Percentiles rank a stretch among this genome's conserved stretches.
phyloP scores from a whole-genome alignment of 148 eudicot species.

The Rhododendron molle region DNA sequence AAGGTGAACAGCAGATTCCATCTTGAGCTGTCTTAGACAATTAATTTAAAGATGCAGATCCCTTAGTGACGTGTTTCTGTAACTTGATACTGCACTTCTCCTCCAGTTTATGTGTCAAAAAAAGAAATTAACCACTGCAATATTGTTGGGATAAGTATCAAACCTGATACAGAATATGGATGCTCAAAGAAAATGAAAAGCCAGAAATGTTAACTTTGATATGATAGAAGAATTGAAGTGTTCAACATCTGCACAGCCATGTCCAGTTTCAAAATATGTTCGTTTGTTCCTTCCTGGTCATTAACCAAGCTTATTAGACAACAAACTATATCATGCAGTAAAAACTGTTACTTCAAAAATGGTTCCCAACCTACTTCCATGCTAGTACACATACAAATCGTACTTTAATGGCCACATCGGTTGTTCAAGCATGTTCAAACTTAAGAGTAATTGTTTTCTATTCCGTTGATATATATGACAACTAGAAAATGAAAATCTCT shows the following conservation, averaged over 20 bases:
- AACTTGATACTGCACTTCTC: background rate
- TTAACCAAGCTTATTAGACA: background rate
- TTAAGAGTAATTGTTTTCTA: background rate
- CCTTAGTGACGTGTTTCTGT: background rate
- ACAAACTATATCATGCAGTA: background rate
- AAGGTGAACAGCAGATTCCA: background rate
- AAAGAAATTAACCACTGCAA: background rate
- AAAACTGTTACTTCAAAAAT: background rate
- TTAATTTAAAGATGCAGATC: background rate
- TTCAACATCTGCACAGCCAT: background rate
- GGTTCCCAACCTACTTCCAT: background rate
- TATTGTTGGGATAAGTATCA: background rate
- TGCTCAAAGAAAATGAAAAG: background rate
- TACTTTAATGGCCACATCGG: background rate
- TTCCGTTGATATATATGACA: background rate
- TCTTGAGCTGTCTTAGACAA: background rate
- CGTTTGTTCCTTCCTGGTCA: background rate
- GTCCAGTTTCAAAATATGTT: background rate
- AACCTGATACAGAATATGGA: background rate
- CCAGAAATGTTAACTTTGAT: background rate
- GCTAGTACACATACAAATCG: background rate
- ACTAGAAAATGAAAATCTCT: background rate
- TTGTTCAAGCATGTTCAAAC: background rate
- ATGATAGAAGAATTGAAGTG: background rate
- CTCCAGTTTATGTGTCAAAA: background rate